These are phyloP conservation scores for Leishmania amazonensis DNA, from an alignment of 208 protist species.

Conservation along the genomic window DNA sequence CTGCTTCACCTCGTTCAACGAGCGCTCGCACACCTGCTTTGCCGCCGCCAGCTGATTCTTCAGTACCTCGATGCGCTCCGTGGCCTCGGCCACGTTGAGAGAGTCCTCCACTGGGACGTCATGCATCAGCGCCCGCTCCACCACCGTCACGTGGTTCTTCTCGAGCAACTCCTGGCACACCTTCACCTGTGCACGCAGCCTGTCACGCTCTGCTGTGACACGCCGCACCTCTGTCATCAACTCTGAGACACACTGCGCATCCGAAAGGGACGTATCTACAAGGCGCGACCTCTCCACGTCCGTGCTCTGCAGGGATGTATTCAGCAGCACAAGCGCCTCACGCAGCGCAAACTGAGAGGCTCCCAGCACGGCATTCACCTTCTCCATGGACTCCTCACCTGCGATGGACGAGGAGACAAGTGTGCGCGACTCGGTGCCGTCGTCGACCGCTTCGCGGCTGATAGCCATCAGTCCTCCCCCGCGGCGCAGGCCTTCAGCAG, in stretches of 20 bases:
- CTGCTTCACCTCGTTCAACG: conserved; percentile 29
- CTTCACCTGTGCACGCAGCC: conserved; percentile 36
- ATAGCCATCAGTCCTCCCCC: neutral
- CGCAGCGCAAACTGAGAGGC: conserved; percentile 28
- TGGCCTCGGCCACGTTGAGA: conserved; percentile 67
- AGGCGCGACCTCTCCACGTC: conserved; percentile 57
- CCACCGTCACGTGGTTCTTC: conserved; percentile 67
- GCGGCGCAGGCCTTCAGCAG: neutral
- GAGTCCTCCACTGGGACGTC: conserved; percentile 70
- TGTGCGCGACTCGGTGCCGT: conserved; percentile 11
- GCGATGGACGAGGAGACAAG: conserved; percentile 18
- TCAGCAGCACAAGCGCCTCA: conserved; percentile 32
- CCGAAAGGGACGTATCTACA: conserved; percentile 62
- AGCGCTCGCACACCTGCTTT: conserved; percentile 35
- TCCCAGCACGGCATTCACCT: conserved; percentile 1
- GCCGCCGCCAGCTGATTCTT: conserved; percentile 54
- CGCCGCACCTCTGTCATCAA: conserved; percentile 43
- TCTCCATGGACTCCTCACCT: neutral
- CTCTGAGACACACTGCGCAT: conserved; percentile 60
- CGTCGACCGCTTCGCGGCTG: neutral
- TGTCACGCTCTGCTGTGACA: conserved; percentile 53
- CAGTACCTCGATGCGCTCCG: conserved; percentile 61
- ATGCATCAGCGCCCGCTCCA: conserved; percentile 75
- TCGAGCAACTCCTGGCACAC: conserved; percentile 67
- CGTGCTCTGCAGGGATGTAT: conserved; percentile 35